Conservation (phyloP, 2,329 filamentous ascomycete species). For the Ophiostoma ips region DNA sequence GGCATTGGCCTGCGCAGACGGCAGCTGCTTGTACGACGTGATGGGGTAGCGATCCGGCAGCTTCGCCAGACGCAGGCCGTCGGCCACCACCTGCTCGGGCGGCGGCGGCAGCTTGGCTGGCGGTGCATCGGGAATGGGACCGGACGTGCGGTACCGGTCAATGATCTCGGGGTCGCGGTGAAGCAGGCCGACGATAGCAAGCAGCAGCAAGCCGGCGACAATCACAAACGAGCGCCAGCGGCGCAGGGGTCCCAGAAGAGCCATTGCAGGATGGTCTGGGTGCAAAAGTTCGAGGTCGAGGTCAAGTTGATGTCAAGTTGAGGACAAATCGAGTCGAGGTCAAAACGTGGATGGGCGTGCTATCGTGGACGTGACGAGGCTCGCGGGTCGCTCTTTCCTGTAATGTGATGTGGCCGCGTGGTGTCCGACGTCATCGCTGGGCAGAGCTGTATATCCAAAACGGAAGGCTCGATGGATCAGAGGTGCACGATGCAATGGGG, state of each 20-base stretch:
- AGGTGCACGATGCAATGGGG: neutral
- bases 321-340: neutral
- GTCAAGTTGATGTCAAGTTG: neutral
- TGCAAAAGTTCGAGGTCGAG: neutral
- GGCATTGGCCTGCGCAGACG: conserved; percentile 17
- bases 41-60: conserved; percentile 23
- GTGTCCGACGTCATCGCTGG: conserved; percentile 4
- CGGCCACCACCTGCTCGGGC: neutral
- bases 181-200: conserved; percentile 4
- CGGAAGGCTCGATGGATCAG: neutral
- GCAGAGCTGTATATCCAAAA: neutral
- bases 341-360: neutral
- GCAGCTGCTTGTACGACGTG: conserved; percentile 21
- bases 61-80: conserved; percentile 17
- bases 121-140: conserved; percentile 3
- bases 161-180: conserved; percentile 6
- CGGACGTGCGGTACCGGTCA: conserved; percentile 7
- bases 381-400: neutral
- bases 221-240: conserved; percentile 13
- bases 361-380: neutral
- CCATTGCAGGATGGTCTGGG: neutral
- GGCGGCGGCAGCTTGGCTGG: conserved; percentile 6
- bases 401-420: neutral
- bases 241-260: conserved; percentile 11
- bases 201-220: conserved; percentile 4